phyloP scores from a whole-genome alignment of 208 protist species.

The Entamoeba invadens region DNA sequence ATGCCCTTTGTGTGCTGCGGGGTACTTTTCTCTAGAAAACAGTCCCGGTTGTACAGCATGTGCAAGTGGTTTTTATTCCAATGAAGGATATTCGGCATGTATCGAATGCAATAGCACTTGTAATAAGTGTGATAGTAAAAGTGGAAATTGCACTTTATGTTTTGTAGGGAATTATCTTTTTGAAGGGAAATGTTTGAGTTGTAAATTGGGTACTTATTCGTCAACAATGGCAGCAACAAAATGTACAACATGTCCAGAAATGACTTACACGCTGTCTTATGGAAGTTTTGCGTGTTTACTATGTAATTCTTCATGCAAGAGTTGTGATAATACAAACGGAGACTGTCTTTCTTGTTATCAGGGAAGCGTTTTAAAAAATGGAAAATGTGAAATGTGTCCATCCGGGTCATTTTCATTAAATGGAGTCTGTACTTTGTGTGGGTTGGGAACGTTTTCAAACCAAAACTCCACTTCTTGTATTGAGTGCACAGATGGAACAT shows the following conservation, averaged over 20 bases:
- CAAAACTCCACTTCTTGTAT: neutral
- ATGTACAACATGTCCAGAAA: neutral
- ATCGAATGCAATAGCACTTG: too few species aligned
- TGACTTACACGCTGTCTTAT: neutral
- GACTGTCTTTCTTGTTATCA: neutral
- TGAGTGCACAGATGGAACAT: neutral
- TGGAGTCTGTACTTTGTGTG: neutral
- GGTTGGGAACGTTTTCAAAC: neutral
- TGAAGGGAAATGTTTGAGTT: neutral
- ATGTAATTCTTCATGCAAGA: too few species aligned
- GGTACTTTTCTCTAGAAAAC: too few species aligned
- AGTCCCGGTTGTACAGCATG: too few species aligned
- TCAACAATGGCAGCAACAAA: neutral
- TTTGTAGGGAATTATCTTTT: too few species aligned
- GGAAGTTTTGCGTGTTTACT: neutral
- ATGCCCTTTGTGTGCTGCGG: too few species aligned
- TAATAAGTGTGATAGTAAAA: too few species aligned
- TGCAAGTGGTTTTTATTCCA: too few species aligned
- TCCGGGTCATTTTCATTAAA: neutral
- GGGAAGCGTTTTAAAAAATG: neutral
- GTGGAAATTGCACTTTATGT: too few species aligned
- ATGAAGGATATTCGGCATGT: too few species aligned
- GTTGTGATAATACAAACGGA: neutral
- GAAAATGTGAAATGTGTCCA: neutral
- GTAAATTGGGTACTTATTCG: neutral